phyloP scores from a whole-genome alignment of 345 rosid species.

The Eucalyptus cloeziana region DNA sequence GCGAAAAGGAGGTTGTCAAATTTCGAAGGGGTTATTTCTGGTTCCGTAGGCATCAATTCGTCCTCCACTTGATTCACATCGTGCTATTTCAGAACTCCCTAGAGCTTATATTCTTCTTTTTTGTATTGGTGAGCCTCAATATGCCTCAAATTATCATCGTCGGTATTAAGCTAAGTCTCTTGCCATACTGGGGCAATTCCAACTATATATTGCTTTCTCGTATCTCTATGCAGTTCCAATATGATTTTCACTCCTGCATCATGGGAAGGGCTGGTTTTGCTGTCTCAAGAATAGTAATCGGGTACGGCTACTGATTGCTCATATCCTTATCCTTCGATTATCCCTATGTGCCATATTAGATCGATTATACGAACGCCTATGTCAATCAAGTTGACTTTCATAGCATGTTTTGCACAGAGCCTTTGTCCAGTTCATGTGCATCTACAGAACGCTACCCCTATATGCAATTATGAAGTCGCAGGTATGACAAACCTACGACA shows the following conservation, averaged over 20 bases:
- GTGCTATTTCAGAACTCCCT: slow-evolving; percentile 79
- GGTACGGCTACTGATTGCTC: slow-evolving; percentile 18
- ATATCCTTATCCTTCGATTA: not conserved
- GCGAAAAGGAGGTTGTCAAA: slow-evolving; percentile 34
- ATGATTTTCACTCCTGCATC: slow-evolving; percentile 63
- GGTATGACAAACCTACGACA: too few relatives aligned
- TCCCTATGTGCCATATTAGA: not conserved
- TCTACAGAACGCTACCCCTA: too few relatives aligned
- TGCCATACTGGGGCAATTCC: not conserved
- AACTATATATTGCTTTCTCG: not conserved
- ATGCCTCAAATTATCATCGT: rapidly evolving
- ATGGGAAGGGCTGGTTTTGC: slow-evolving; percentile 48
- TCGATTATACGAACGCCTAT: not conserved
- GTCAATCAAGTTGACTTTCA: not conserved
- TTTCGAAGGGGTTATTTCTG: slow-evolving; percentile 62
- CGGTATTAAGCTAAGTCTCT: not conserved
- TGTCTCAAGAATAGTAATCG: slow-evolving; percentile 49
- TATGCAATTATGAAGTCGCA: too few relatives aligned
- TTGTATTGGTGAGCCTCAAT: slow-evolving; percentile 33
- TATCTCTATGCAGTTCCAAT: slow-evolving; percentile 37
- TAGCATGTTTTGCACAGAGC: not conserved
- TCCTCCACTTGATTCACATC: slow-evolving; percentile 61
- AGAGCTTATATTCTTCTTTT: slow-evolving; percentile 67
- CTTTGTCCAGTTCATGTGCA: too few relatives aligned
- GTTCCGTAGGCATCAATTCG: slow-evolving; percentile 36